Conservation (phyloP, 2,329 filamentous ascomycete species). For the Claviceps sp. region DNA sequence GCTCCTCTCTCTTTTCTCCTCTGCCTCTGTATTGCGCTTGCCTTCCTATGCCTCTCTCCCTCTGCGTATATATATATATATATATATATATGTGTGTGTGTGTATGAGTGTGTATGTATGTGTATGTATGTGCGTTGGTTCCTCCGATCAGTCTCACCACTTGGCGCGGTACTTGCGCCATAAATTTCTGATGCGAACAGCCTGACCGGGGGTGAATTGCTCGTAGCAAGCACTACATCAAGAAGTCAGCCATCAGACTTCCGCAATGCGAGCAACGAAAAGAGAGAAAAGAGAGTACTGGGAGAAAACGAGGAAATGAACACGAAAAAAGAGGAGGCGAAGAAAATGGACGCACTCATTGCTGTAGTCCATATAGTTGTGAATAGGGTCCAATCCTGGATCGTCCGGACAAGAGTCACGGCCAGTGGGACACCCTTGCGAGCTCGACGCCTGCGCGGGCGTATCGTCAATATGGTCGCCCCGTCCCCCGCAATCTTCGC, state of each 20-base stretch:
- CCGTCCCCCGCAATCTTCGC: neutral
- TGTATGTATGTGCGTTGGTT: too few species aligned
- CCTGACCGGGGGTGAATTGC: neutral
- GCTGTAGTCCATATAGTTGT: conserved; percentile 29
- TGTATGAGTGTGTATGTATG: too few species aligned
- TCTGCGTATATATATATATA: too few species aligned
- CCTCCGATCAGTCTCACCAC: neutral
- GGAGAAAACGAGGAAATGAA: neutral
- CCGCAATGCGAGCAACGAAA: neutral
- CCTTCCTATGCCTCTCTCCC: too few species aligned
- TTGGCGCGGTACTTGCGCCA: neutral
- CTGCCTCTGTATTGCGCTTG: too few species aligned
- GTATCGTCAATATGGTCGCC: conserved; percentile 29
- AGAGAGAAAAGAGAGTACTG: neutral
- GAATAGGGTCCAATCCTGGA: conserved; percentile 21
- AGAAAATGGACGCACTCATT: conserved; percentile 22
- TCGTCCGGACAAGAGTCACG: conserved; percentile 9
- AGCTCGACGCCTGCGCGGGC: conserved; percentile 20
- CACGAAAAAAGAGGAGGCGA: neutral
- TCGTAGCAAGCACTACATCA: neutral
- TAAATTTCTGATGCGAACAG: neutral
- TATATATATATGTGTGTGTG: too few species aligned
- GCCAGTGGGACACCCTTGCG: neutral
- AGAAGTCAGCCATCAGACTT: neutral
- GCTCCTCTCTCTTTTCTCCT: too few species aligned